A percentile compares a stretch with the other conserved stretches of the same genome.
phyloP scores from a whole-genome alignment of 129 eudicot species.

The Saposhnikovia divaricata region DNA sequence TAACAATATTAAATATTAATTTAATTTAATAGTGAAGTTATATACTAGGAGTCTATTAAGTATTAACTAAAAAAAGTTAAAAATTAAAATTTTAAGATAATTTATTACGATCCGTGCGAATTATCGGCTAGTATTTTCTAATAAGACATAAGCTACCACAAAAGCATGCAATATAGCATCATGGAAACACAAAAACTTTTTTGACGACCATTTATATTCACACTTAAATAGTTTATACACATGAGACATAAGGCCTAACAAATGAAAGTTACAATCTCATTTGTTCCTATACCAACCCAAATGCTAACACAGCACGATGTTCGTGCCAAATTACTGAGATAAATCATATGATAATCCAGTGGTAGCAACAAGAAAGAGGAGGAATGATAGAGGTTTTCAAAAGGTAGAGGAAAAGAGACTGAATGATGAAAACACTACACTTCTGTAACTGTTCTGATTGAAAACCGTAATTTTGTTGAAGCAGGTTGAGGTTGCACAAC shows the following conservation, averaged over 20 bases:
- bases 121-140: no score
- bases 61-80: no score
- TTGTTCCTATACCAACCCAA: constrained; percentile 22
- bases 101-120: no score
- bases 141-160: no score
- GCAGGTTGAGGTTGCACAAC: constrained; percentile 50
- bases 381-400: not conserved
- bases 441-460: constrained; percentile 24
- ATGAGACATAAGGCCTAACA: constrained; percentile 4
- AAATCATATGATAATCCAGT: not conserved
- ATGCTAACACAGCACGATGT: constrained; percentile 9
- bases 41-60: no score
- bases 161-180: no score
- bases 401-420: constrained; percentile 1
- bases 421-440: constrained; percentile 22
- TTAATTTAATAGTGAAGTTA: no score
- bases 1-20: no score
- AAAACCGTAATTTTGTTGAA: constrained; percentile 17
- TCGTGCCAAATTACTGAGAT: constrained; percentile 13
- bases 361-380: constrained; percentile 6
- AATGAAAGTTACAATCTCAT: constrained; percentile 16
- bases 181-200: no score
- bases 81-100: no score
- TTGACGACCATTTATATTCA: constrained; percentile 19
- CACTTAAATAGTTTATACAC: constrained; percentile 10